Percentiles rank a stretch among this genome's conserved stretches.
Conservation (phyloP, 2,329 filamentous ascomycete genomes). For the Alternaria sp. region DNA sequence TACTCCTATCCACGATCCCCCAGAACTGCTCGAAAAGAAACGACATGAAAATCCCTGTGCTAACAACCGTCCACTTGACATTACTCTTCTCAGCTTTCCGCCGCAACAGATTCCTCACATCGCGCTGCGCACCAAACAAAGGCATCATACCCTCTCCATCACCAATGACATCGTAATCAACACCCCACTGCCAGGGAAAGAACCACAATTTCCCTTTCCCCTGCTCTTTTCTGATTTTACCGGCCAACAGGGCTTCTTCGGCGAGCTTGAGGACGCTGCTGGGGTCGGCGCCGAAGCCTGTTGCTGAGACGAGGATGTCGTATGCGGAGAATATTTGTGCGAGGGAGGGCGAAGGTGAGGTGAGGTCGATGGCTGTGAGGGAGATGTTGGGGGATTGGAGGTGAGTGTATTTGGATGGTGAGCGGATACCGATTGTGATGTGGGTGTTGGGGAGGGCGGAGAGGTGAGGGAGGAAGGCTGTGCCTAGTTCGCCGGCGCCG, state of each 20-base stretch:
- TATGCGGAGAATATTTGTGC: conserved; percentile 50
- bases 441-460: conserved; percentile 52
- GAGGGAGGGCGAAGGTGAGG: conserved; percentile 35
- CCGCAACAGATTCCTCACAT: conserved; percentile 36
- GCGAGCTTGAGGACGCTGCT: conserved; percentile 66
- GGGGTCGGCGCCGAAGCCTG: conserved; percentile 63
- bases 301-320: conserved; percentile 65
- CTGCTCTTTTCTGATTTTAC: conserved; percentile 45
- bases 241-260: conserved; percentile 60
- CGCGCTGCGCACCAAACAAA: conserved; percentile 71
- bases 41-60: conserved; percentile 73
- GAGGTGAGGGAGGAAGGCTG: conserved; percentile 61
- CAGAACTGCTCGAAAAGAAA: conserved; percentile 70
- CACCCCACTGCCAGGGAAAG: conserved; percentile 76
- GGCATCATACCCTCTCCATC: conserved; percentile 63
- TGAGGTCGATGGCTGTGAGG: conserved; percentile 54
- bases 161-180: conserved; percentile 72
- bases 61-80: conserved; percentile 68
- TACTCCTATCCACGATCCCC: conserved; percentile 62
- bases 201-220: conserved; percentile 48
- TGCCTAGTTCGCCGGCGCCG: conserved; percentile 71
- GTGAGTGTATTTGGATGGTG: conserved; percentile 51
- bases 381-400: conserved; percentile 37
- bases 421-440: conserved; percentile 63
- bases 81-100: conserved; percentile 24